A percentile compares a stretch with the other conserved stretches of the same genome.
Conservation (phyloP, 2,329 filamentous ascomycete species). For the Diaporthe batatas region DNA sequence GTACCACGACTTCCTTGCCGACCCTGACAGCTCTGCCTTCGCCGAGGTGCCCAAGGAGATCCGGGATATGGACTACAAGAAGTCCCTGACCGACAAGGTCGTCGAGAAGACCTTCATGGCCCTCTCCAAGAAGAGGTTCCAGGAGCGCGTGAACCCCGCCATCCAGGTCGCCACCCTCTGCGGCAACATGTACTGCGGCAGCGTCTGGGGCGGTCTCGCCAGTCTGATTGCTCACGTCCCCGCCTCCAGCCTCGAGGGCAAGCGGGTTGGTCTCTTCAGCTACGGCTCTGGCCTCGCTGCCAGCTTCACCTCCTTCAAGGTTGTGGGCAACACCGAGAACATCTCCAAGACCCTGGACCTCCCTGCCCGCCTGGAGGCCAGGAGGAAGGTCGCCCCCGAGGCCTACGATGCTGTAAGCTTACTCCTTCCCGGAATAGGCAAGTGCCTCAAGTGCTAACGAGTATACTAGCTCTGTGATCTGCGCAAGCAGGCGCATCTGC, state of each 20-base stretch:
- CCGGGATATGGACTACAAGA: slow-evolving; percentile 82
- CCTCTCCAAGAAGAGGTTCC: slow-evolving; percentile 86
- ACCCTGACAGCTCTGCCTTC: slow-evolving; percentile 77
- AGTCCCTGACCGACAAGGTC: slow-evolving; percentile 83
- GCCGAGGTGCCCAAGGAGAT: slow-evolving; percentile 82
- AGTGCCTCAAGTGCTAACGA: background rate
- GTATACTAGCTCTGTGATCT: slow-evolving; percentile 77
- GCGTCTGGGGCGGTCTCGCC: slow-evolving; percentile 82
- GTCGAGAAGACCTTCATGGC: slow-evolving; percentile 90
- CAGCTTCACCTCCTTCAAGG: slow-evolving; percentile 79
- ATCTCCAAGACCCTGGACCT: slow-evolving; percentile 79
- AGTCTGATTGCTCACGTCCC: slow-evolving; percentile 76
- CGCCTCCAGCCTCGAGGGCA: slow-evolving; percentile 74
- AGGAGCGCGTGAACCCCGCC: slow-evolving; percentile 79
- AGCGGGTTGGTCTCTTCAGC: slow-evolving; percentile 82
- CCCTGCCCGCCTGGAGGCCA: slow-evolving; percentile 74
- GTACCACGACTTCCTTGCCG: slow-evolving; percentile 86
- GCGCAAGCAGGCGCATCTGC: slow-evolving; percentile 84
- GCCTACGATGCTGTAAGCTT: slow-evolving; percentile 78
- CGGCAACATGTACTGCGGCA: slow-evolving; percentile 77
- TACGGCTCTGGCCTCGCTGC: slow-evolving; percentile 82
- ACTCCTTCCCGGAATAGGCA: background rate
- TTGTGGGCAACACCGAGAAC: slow-evolving; percentile 77
- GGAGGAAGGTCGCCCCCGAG: slow-evolving; percentile 76
- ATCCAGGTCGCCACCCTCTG: slow-evolving; percentile 84